Percentiles rank a stretch among this genome's conserved stretches.
Conservation (phyloP, 495 filamentous ascomycete genomes). For the Aspergillus funiculosus region DNA sequence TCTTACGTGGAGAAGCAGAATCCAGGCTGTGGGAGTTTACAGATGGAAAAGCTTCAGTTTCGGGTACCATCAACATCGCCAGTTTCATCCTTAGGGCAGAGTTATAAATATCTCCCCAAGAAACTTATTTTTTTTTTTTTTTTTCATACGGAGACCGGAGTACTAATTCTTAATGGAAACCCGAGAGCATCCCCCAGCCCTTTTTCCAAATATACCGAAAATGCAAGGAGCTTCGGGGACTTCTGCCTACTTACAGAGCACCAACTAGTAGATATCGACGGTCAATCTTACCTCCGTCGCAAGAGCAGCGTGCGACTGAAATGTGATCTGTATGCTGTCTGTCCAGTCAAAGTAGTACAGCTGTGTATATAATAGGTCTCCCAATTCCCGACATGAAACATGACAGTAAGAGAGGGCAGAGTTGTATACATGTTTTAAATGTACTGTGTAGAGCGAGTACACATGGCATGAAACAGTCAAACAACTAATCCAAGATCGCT, state of each 20-base stretch:
- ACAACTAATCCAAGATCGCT: background rate
- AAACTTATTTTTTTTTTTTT: background rate
- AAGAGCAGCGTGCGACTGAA: conserved; percentile 11
- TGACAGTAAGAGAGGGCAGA: background rate
- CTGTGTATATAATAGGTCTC: conserved; percentile 4
- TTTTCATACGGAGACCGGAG: no score
- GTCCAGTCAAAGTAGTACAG: conserved; percentile 16
- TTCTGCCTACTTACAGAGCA: background rate
- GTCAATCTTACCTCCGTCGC: conserved; percentile 5
- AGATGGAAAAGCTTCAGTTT: background rate
- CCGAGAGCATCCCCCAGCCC: background rate
- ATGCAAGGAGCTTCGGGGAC: conserved; percentile 5
- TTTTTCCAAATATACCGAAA: background rate
- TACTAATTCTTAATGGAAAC: no score
- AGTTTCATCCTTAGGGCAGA: no score
- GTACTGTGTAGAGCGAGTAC: no score
- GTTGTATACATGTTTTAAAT: no score
- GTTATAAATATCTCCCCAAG: background rate
- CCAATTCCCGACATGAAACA: conserved; percentile 9
- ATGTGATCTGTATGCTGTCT: conserved; percentile 18
- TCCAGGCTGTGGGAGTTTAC: background rate
- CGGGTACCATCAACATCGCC: background rate
- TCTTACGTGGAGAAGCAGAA: conserved; percentile 9
- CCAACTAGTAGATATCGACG: background rate
- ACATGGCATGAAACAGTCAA: conserved; percentile 8